Conservation (phyloP, 805 yeast species). For the Wickerhamomyces pijperi region DNA sequence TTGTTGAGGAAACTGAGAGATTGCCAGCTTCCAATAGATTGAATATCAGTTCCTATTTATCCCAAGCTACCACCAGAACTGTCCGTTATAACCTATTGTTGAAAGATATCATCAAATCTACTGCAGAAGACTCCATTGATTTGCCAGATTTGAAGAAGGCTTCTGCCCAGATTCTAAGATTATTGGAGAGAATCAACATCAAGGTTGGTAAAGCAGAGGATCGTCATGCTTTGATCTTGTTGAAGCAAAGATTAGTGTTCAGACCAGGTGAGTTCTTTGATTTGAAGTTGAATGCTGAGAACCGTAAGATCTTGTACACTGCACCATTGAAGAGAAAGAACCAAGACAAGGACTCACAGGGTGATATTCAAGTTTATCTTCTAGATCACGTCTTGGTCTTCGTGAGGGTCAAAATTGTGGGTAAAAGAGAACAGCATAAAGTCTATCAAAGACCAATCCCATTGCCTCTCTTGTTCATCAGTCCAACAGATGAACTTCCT, state of each 20-base stretch:
- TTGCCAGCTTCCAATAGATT: slow-evolving; percentile 78
- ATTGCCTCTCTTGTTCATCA: slow-evolving; percentile 59
- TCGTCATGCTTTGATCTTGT: slow-evolving; percentile 76
- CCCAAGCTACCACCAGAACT: slow-evolving; percentile 92
- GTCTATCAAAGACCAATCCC: slow-evolving; percentile 88
- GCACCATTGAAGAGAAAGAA: slow-evolving; percentile 66
- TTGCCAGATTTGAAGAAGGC: slow-evolving; percentile 51
- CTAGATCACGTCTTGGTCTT: slow-evolving; percentile 83
- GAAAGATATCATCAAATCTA: slow-evolving; percentile 72
- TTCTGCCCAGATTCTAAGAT: slow-evolving; percentile 60
- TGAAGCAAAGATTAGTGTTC: slow-evolving; percentile 76
- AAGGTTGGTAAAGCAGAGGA: slow-evolving; percentile 91
- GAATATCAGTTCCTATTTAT: slow-evolving; percentile 84
- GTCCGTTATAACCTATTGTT: slow-evolving; percentile 86
- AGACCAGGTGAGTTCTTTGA: slow-evolving; percentile 79
- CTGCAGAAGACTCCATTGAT: slow-evolving; percentile 67
- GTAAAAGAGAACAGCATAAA: slow-evolving; percentile 82
- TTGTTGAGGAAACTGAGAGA: slow-evolving; percentile 83
- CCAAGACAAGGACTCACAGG: slow-evolving; percentile 61
- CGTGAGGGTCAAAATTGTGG: slow-evolving; percentile 75
- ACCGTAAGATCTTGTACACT: slow-evolving; percentile 69
- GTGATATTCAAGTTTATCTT: slow-evolving; percentile 75
- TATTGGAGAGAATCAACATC: slow-evolving; percentile 64
- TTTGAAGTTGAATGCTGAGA: slow-evolving; percentile 72
- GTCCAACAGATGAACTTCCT: slow-evolving; percentile 74